Conservation (phyloP, 208 protist genomes). For the Acanthamoeba lenticulata region DNA sequence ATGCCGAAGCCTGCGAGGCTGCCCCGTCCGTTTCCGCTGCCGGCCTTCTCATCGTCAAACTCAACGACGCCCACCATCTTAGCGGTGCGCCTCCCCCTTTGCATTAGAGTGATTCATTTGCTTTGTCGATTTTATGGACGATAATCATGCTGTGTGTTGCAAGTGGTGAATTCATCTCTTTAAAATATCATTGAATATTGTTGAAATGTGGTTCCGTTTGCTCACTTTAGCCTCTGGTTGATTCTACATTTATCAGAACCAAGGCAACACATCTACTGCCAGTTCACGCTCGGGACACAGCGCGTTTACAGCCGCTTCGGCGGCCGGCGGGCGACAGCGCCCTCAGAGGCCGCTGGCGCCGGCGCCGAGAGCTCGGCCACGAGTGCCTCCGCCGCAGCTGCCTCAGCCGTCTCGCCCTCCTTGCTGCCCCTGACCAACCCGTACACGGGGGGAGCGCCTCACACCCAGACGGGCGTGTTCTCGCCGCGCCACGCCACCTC, state of each 20-base stretch:
- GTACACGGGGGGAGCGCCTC: background rate
- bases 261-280: conserved; percentile 45
- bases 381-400: background rate
- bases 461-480: background rate
- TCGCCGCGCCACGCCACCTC: background rate
- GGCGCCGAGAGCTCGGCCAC: background rate
- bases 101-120: background rate
- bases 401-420: background rate
- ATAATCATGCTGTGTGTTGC: background rate
- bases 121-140: background rate
- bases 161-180: background rate
- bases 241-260: background rate
- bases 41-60: conserved; percentile 46
- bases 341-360: background rate
- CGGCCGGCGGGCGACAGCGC: background rate
- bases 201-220: background rate
- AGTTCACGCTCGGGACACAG: conserved; percentile 39
- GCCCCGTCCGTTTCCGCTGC: background rate
- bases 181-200: background rate
- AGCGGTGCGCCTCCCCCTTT: background rate
- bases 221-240: background rate
- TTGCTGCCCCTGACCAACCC: background rate
- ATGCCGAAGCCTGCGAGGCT: conserved; percentile 5
- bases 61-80: conserved; percentile 40
- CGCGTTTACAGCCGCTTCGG: conserved; percentile 46